Conservation (phyloP, 305 asterid genomes). For the Fraxinus sp. region DNA sequence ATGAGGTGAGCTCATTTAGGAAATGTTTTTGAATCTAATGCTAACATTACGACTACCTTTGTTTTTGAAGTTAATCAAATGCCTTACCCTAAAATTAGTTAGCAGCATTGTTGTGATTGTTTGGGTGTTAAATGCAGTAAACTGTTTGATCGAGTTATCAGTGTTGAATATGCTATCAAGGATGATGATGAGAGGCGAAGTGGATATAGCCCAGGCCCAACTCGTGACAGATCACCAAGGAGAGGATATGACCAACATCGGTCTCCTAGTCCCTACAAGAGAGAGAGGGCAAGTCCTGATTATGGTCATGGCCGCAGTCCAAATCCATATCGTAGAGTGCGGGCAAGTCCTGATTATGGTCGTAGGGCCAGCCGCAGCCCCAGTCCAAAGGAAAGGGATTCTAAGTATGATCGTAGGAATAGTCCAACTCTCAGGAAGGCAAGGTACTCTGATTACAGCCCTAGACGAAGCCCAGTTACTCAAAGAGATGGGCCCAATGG, state of each 20-base stretch:
- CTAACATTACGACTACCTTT: not conserved
- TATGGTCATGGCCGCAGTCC: slow-evolving; percentile 47
- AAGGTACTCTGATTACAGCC: slow-evolving; percentile 33
- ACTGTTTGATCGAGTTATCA: slow-evolving; percentile 62
- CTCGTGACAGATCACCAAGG: slow-evolving; percentile 56
- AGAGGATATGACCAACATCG: slow-evolving; percentile 53
- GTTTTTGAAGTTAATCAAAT: not conserved
- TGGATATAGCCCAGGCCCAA: slow-evolving; percentile 57
- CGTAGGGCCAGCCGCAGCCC: slow-evolving; percentile 36
- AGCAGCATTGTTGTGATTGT: not conserved
- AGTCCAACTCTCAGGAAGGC: slow-evolving; percentile 44
- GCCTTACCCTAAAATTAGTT: not conserved
- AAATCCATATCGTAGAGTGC: slow-evolving; percentile 44
- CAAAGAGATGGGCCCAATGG: slow-evolving; percentile 36
- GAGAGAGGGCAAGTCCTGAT: slow-evolving; percentile 67
- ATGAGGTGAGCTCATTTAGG: slow-evolving; percentile 42
- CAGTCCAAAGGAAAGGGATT: slow-evolving; percentile 35
- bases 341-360: slow-evolving; percentile 43
- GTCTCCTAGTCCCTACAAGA: slow-evolving; percentile 55
- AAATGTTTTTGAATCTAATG: not conserved
- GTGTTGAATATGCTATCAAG: slow-evolving; percentile 67
- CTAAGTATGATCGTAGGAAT: slow-evolving; percentile 35
- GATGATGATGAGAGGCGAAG: slow-evolving; percentile 65
- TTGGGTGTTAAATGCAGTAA: slow-evolving; percentile 45
- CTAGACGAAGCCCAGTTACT: slow-evolving; percentile 40